Evolutionary conservation across 345 rosid species (phyloP).

Genomic region (Salix viminalis): DNA sequence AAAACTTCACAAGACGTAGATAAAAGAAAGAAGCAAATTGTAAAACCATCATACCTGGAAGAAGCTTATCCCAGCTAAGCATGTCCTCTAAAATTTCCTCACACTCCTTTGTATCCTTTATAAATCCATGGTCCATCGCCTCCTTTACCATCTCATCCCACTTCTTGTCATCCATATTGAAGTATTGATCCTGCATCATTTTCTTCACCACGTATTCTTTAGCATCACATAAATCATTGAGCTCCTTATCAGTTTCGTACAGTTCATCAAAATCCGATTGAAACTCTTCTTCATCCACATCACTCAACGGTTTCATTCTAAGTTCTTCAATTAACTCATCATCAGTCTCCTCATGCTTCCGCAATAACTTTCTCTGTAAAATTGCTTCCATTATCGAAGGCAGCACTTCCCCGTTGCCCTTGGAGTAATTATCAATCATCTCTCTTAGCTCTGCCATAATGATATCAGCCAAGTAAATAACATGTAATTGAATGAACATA

Average conservation of each 20-base stretch:
- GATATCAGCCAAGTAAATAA: background rate
- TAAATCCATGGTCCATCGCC: conserved; percentile 49
- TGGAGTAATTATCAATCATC: conserved; percentile 62
- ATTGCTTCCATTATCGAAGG: conserved; percentile 63
- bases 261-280: conserved; percentile 72
- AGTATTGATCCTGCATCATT: conserved; percentile 58
- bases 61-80: conserved; percentile 89
- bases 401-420: conserved; percentile 70
- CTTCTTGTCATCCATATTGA: conserved; percentile 75
- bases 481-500: too few species aligned
- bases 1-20: background rate
- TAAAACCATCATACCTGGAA: conserved; percentile 50
- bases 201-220: conserved; percentile 45
- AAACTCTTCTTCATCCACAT: conserved; percentile 54
- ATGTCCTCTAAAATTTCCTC: conserved; percentile 81
- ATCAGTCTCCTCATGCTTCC: conserved; percentile 70
- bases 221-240: conserved; percentile 62
- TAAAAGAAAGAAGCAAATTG: background rate
- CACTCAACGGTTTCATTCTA: conserved; percentile 40
- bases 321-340: conserved; percentile 60
- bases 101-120: conserved; percentile 73
- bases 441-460: conserved; percentile 54
- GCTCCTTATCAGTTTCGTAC: conserved; percentile 65
- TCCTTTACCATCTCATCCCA: conserved; percentile 83
- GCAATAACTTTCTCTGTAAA: conserved; percentile 44